These are phyloP conservation scores for Murraya koenigii DNA, from an alignment of 345 rosid species.

Conservation along the genomic window DNA sequence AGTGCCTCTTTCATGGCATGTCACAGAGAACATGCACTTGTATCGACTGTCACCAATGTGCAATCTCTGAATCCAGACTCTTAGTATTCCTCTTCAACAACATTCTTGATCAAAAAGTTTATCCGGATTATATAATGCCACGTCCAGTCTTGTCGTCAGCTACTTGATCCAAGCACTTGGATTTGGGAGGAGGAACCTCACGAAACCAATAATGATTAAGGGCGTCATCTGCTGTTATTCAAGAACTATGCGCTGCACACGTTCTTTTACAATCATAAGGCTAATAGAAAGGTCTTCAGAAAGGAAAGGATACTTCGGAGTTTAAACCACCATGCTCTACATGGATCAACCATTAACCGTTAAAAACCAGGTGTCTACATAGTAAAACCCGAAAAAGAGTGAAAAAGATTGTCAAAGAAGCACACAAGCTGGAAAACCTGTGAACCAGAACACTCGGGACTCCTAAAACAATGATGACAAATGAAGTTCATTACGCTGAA, in stretches of 20 bases:
- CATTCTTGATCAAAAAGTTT: too few species aligned
- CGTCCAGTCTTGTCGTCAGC: slow-evolving; percentile 16
- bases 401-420: too few species aligned
- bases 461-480: slow-evolving; percentile 36
- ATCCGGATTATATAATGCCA: not conserved
- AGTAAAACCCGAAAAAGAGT: too few species aligned
- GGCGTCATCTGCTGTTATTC: slow-evolving; percentile 76
- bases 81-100: not conserved
- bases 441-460: too few species aligned
- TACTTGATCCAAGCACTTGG: slow-evolving; percentile 39
- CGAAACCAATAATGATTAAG: slow-evolving; percentile 78
- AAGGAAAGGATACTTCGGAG: too few species aligned
- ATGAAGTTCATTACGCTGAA: not conserved
- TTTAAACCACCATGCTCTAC: too few species aligned
- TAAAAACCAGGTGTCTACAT: too few species aligned
- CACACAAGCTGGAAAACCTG: too few species aligned
- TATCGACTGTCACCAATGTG: not conserved
- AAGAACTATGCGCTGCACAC: too few species aligned
- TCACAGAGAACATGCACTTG: not conserved
- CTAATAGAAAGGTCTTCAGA: too few species aligned
- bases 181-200: slow-evolving; percentile 75
- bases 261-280: too few species aligned
- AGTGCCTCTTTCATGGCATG: not conserved
- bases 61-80: not conserved
- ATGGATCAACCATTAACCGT: too few species aligned